A percentile compares a stretch with the other conserved stretches of the same genome.
Conservation (phyloP, 495 filamentous ascomycete genomes). For the Penicillium turbatum region DNA sequence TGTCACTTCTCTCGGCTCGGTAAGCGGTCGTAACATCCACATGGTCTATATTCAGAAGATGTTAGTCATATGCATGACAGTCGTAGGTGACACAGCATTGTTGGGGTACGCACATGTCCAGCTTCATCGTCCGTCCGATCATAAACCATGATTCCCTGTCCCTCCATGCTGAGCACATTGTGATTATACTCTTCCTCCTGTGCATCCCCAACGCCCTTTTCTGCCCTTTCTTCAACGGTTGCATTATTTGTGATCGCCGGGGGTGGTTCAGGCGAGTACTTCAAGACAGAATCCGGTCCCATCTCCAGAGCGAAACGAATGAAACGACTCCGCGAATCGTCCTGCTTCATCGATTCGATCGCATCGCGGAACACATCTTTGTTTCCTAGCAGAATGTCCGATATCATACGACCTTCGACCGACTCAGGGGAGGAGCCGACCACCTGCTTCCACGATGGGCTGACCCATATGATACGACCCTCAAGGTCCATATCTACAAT, state of each 20-base stretch:
- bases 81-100: background rate
- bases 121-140: slow-evolving; percentile 77
- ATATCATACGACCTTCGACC: slow-evolving; percentile 71
- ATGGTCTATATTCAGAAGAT: slow-evolving; percentile 63
- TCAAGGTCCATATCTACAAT: slow-evolving; percentile 90
- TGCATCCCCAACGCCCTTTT: slow-evolving; percentile 33
- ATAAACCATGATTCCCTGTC: slow-evolving; percentile 96
- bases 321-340: slow-evolving; percentile 89
- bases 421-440: slow-evolving; percentile 72
- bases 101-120: slow-evolving; percentile 69
- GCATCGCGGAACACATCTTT: slow-evolving; percentile 73
- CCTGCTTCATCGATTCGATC: slow-evolving; percentile 81
- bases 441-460: slow-evolving; percentile 93
- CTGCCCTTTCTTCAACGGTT: slow-evolving; percentile 13
- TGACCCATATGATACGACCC: slow-evolving; percentile 88
- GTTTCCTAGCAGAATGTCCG: slow-evolving; percentile 75
- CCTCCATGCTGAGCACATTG: slow-evolving; percentile 74
- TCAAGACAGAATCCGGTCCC: slow-evolving; percentile 64
- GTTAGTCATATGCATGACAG: slow-evolving; percentile 18
- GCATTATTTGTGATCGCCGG: slow-evolving; percentile 15
- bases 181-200: slow-evolving; percentile 43
- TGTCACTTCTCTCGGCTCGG: slow-evolving; percentile 82
- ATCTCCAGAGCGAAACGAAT: slow-evolving; percentile 77
- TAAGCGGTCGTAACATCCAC: slow-evolving; percentile 98
- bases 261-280: slow-evolving; percentile 50